Conservation (phyloP, 352 stramenopile species). For the Globisporangium nagaii region DNA sequence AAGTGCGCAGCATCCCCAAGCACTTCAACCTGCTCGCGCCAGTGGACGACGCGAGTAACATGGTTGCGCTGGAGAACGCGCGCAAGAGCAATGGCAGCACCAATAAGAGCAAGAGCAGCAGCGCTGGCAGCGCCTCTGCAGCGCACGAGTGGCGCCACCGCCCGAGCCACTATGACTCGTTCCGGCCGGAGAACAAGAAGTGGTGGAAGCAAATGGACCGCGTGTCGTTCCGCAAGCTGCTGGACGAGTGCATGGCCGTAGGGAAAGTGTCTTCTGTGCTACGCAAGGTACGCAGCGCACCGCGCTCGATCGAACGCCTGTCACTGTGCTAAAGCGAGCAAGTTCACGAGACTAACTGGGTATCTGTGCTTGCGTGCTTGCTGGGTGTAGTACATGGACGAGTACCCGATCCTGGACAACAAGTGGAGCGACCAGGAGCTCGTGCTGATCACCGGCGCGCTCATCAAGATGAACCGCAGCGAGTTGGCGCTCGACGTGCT, state of each 20-base stretch:
- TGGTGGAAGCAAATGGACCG: slow-evolving; percentile 57
- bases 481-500: slow-evolving; percentile 52
- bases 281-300: slow-evolving; percentile 30
- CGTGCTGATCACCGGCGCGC: slow-evolving; percentile 62
- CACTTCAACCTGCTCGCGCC: slow-evolving; percentile 17
- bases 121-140: neutral
- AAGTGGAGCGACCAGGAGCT: slow-evolving; percentile 67
- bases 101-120: slow-evolving; percentile 14
- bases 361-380: neutral
- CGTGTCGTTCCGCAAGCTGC: slow-evolving; percentile 46
- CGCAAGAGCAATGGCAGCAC: slow-evolving; percentile 9
- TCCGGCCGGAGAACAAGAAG: slow-evolving; percentile 22
- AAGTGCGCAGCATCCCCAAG: slow-evolving; percentile 10
- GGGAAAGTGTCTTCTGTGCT: slow-evolving; percentile 48
- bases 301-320: too few relatives aligned
- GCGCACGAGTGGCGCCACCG: slow-evolving; percentile 14
- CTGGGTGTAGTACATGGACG: slow-evolving; percentile 45
- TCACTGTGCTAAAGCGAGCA: too few relatives aligned
- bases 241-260: slow-evolving; percentile 55
- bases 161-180: slow-evolving; percentile 15
- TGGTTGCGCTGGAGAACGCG: neutral
- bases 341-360: too few relatives aligned
- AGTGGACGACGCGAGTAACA: neutral
- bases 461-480: slow-evolving; percentile 73
- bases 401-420: slow-evolving; percentile 58